These are phyloP conservation scores for Xerocomellus amylosporus DNA, from an alignment of 768 basidiomycete species.

Conservation along the genomic window DNA sequence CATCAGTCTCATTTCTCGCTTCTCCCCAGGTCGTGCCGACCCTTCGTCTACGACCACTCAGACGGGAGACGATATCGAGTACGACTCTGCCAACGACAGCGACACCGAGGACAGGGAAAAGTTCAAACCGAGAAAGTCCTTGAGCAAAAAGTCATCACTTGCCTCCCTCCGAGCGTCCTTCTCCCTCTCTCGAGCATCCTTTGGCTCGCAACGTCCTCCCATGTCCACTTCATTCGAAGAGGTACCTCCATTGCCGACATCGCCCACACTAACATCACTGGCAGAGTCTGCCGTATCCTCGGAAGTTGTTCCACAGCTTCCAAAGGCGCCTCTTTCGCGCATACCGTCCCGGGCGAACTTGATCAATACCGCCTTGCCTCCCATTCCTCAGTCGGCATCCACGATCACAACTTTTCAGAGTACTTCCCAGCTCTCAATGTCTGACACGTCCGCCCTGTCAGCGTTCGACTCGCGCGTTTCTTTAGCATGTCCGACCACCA, in stretches of 20 bases:
- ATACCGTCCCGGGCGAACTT: conserved; percentile 22
- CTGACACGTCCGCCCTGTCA: conserved; percentile 1
- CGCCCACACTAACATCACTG: conserved; percentile 17
- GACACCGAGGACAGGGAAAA: conserved; percentile 21
- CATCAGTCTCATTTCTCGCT: conserved; percentile 31
- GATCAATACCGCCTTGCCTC: conserved; percentile 15
- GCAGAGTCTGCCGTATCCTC: background rate
- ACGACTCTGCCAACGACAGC: conserved; percentile 23
- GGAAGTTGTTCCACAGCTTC: background rate
- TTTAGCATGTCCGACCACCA: background rate
- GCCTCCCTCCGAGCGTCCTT: conserved; percentile 32
- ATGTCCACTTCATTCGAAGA: conserved; percentile 21
- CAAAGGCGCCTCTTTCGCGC: conserved; percentile 17
- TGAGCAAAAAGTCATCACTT: conserved; percentile 31
- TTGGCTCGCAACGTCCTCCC: conserved; percentile 27
- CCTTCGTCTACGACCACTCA: conserved; percentile 5
- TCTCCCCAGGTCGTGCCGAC: conserved; percentile 31
- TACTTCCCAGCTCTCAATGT: conserved; percentile 22
- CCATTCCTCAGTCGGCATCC: conserved; percentile 31
- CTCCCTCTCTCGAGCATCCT: conserved; percentile 29
- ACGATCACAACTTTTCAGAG: conserved; percentile 25
- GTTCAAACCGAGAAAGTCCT: conserved; percentile 12
- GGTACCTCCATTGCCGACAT: conserved; percentile 27
- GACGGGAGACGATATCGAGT: conserved; percentile 10
- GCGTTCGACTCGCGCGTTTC: conserved; percentile 23